Evolutionary conservation across 495 filamentous ascomycete genomes (phyloP), one percentile per base, ranked within the genome.

Genomic region (Penicillium malachiteum): DNA sequence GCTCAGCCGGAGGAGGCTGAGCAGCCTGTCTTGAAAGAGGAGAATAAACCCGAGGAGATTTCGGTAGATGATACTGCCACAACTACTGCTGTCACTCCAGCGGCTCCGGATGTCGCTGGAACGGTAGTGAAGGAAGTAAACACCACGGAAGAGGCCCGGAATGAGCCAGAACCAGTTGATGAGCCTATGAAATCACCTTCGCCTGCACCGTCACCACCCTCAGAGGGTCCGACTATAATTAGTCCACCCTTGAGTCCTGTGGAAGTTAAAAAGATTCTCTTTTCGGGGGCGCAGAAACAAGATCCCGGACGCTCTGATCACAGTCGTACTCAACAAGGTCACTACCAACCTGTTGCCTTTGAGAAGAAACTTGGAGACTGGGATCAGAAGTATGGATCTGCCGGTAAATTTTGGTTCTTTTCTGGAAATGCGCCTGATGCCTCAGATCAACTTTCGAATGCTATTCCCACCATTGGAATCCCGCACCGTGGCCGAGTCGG

Each of bases 211-310:
- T 62, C 71, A 38, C 54, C 17, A 7, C 52, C 55, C n/a, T 60
- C 61, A 14, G 45, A 61, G 7, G 56, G 60, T 17, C 69, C 72
- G 55, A 64, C 71, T 21, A 71, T 46, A 11, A 46, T 76, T 47
- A 83, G 78, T 45, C 76, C 78, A 21, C 79, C 80, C 18, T 58
- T 82, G 13, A 81, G 77, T 48, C 79, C 80, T 34, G 65, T 74
- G 14, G 71, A 75, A 41, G 69, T 83, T 26, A 76, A 78, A 51
- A 74, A 74, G 52, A 80, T 78, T 18, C 60, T 83, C 0, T 72
- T 81, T 26, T 62, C 77, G 10, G 62, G 62, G 16, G 42, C 61
- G 6, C 55, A 62, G 49, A 18, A 41, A 14, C 50, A 62, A n/a
- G 48, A 51, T 39, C 41, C 49, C 9, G 5, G 34, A 32, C 16